A percentile compares a stretch with the other conserved stretches of the same genome.
phyloP scores from a whole-genome alignment of 257 asterid species.

The Plantago elongata region DNA sequence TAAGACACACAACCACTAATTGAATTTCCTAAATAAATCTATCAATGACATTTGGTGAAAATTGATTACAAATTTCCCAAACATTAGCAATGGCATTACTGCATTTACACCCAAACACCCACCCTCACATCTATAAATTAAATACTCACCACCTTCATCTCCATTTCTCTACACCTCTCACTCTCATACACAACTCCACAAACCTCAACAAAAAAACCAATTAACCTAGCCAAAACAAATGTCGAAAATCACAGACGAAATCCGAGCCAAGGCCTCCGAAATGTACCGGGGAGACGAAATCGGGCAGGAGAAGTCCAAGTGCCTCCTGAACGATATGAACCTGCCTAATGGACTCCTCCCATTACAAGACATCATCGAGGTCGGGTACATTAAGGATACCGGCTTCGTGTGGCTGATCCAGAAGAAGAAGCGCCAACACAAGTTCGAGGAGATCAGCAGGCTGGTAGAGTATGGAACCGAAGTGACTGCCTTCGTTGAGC shows the following conservation, averaged over 20 bases:
- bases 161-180: background rate
- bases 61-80: background rate
- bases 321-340: constrained; percentile 42
- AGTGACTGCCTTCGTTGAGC: constrained; percentile 56
- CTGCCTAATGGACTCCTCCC: constrained; percentile 67
- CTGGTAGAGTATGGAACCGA: constrained; percentile 45
- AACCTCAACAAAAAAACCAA: too few relatives aligned
- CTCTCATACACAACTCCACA: background rate
- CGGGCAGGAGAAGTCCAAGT: constrained; percentile 48
- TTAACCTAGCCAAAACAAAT: constrained; percentile 15
- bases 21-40: too few relatives aligned
- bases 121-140: constrained; percentile 11
- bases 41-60: too few relatives aligned
- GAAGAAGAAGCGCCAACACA: constrained; percentile 46
- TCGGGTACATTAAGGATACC: constrained; percentile 48
- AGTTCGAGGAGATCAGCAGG: constrained; percentile 46
- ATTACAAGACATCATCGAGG: constrained; percentile 45
- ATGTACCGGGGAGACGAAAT: constrained; percentile 46
- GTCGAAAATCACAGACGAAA: constrained; percentile 54
- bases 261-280: constrained; percentile 45
- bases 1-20: too few relatives aligned
- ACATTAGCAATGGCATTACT: background rate
- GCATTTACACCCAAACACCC: background rate
- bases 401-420: constrained; percentile 70
- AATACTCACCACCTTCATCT: background rate